Evolutionary conservation across 176 grass and related monocot species (phyloP), one percentile per base, ranked within the genome.

Genomic region (Aegilops umbellulata): DNA sequence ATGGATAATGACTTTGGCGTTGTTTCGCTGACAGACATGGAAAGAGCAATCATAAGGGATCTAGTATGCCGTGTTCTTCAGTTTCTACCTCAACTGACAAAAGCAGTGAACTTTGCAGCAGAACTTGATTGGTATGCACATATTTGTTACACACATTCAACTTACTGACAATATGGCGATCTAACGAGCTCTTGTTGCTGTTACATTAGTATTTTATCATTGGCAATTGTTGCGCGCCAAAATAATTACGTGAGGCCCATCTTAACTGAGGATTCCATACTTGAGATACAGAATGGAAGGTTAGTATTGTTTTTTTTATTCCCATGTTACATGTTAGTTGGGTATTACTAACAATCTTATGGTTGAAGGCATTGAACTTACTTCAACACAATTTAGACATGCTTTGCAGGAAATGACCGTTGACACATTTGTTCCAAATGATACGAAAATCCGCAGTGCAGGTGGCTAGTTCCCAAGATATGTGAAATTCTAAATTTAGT

Each of bases 401-500:
- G 91, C 73, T 92, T 94, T 98, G 91, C 96, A 95, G 93, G 96
- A 98, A 95, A 95, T 98, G 96, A 95, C 93, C 6, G 88, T 98
- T 86, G 90, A 94, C 86, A 98, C 96, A 22, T 98, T 95, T 82
- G 93, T 98, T 74, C 96, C 96, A 78, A 98, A 98, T 60, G 93
- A 98, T 87, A 98, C 91, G 46, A 92, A 87, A 89, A 92, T 98
- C 51, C 64, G 44, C 29, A 81, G 83, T 81, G 25, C 78, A 69
- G 96, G 96, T 95, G 84, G 90, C 60, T 83, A 76, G 17, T 86
- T 62, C 23, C 25, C 74, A 13, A 46, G 13, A 69, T 49, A 87
- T 88, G 11, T 38, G 68, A 74, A 27, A 20, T 26, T 67, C 26
- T 25, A 36, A 63, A 61, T 41, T 41, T 80, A 57, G 49, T 65